A percentile compares a stretch with the other conserved stretches of the same genome.
phyloP scores from a whole-genome alignment of 306 rosid species.

The Fagus crenata region DNA sequence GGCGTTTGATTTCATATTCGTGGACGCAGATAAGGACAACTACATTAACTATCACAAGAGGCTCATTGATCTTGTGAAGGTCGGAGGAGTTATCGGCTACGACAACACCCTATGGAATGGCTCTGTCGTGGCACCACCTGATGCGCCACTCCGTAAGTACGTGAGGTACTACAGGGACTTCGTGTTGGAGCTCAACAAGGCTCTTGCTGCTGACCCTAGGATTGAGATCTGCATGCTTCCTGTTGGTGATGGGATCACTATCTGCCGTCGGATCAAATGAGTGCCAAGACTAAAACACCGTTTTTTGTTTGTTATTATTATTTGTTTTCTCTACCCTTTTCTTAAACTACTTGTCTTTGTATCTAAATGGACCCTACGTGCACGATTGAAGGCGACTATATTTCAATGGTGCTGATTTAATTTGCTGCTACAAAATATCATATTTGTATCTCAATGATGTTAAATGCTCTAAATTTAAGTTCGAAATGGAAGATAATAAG shows the following conservation, averaged over 20 bases:
- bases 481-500: not conserved
- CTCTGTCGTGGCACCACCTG: conserved; percentile 85
- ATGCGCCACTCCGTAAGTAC: conserved; percentile 82
- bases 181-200: conserved; percentile 84
- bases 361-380: not conserved
- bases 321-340: not conserved
- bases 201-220: conserved; percentile 78
- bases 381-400: not conserved
- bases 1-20: conserved; percentile 74
- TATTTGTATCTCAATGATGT: not conserved
- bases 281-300: too few relatives aligned
- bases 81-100: conserved; percentile 85
- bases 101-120: conserved; percentile 96
- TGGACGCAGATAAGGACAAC: conserved; percentile 91
- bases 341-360: not conserved
- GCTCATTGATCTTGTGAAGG: conserved; percentile 71
- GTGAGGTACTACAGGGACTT: conserved; percentile 86
- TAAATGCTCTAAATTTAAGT: not conserved
- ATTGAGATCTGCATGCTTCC: conserved; percentile 91
- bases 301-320: not conserved
- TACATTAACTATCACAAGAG: conserved; percentile 92
- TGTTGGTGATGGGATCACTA: conserved; percentile 84
- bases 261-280: conserved; percentile 77
- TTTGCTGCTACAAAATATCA: not conserved
- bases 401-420: not conserved